Evolutionary conservation across 1,139 yeast species (phyloP).

Genomic region (Zygoascus sp.): DNA sequence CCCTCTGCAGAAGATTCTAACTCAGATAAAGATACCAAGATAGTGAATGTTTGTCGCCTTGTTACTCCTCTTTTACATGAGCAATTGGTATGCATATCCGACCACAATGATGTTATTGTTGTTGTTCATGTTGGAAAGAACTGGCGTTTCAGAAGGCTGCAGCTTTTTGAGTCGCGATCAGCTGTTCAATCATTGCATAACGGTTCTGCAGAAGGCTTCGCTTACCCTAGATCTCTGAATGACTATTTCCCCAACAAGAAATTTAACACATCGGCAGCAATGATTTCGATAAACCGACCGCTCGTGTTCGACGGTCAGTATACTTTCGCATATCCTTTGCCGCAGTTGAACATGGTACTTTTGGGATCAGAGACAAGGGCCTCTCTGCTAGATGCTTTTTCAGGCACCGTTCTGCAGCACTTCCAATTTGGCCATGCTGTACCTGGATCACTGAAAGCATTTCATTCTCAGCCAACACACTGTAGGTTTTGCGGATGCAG

Average conservation of each 20-base stretch:
- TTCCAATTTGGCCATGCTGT: slow-evolving; percentile 60
- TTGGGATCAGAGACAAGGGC: slow-evolving; percentile 26
- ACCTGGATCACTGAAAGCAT: slow-evolving; percentile 56
- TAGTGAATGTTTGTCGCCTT: background rate
- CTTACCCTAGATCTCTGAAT: background rate
- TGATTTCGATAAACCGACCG: slow-evolving; percentile 21
- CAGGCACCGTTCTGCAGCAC: slow-evolving; percentile 58
- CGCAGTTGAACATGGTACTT: slow-evolving; percentile 32
- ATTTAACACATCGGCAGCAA: background rate
- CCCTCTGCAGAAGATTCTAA: background rate
- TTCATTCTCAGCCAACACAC: slow-evolving; percentile 81
- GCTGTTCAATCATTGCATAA: slow-evolving; percentile 11
- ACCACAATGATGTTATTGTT: slow-evolving; percentile 51
- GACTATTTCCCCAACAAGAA: background rate
- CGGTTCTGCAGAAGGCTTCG: background rate
- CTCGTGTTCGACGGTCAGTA: slow-evolving; percentile 17
- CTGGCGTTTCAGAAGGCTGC: slow-evolving; percentile 56
- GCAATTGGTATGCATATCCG: slow-evolving; percentile 56
- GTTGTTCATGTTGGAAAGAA: slow-evolving; percentile 61
- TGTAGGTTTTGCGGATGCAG: slow-evolving; percentile 91
- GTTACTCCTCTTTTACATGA: slow-evolving; percentile 70
- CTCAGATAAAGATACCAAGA: background rate
- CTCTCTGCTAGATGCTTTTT: slow-evolving; percentile 63
- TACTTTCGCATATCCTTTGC: slow-evolving; percentile 26
- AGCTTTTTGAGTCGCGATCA: slow-evolving; percentile 39